A percentile compares a stretch with the other conserved stretches of the same genome.
phyloP scores from a whole-genome alignment of 2,329 filamentous ascomycete genomes.

The Cadophora luteo-olivacea region DNA sequence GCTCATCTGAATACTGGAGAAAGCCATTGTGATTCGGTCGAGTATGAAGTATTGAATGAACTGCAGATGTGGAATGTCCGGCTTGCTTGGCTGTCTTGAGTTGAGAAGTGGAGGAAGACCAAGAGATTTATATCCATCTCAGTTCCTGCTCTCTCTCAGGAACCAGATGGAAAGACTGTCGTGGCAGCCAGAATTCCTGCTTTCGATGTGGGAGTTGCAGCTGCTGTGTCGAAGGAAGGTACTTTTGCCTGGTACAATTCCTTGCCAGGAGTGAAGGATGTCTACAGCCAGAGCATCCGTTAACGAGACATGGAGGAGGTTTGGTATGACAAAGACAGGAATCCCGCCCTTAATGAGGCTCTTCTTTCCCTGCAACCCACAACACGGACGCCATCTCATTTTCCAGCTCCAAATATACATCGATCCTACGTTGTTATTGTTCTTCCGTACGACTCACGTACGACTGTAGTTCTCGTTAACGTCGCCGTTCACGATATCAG shows the following conservation, averaged over 20 bases:
- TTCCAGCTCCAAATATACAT: neutral
- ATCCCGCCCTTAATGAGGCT: neutral
- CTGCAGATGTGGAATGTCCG: neutral
- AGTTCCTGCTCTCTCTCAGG: neutral
- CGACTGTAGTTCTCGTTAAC: slow-evolving; percentile 5
- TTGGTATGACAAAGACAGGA: neutral
- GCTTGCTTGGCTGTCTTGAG: slow-evolving; percentile 13
- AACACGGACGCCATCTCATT: neutral
- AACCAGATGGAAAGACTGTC: neutral
- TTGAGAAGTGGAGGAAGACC: neutral
- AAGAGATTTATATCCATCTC: slow-evolving; percentile 8
- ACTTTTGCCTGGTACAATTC: slow-evolving; percentile 1
- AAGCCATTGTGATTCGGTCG: slow-evolving; percentile 9
- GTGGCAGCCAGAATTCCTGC: neutral
- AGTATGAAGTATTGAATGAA: neutral
- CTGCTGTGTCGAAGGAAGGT: slow-evolving; percentile 3
- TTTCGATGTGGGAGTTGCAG: neutral
- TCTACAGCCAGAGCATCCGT: neutral
- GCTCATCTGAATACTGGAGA: neutral
- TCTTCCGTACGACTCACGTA: neutral
- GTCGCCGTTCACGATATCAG: slow-evolving; percentile 9
- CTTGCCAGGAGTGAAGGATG: neutral
- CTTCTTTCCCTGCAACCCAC: neutral
- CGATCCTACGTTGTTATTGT: neutral
- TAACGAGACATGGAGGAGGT: neutral